Conservation (phyloP, 495 filamentous ascomycete species). For the Podospora tetraspora region DNA sequence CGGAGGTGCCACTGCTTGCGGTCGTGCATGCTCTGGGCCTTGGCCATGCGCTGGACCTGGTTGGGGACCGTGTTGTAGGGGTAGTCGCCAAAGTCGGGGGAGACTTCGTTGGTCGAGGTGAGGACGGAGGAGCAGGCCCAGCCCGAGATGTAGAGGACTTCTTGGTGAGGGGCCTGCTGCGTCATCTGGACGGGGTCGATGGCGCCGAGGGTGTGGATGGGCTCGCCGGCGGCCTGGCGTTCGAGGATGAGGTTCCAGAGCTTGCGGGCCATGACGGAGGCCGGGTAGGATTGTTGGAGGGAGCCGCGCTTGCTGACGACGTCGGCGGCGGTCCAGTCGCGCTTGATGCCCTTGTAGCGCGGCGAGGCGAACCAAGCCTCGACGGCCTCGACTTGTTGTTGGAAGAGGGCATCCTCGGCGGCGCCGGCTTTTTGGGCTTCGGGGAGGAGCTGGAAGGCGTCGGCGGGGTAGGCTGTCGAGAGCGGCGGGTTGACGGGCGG, state of each 20-base stretch:
- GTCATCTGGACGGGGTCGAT: constrained; percentile 99
- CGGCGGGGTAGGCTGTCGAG: constrained; percentile 56
- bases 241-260: constrained; percentile 83
- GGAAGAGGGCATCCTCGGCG: constrained; percentile 76
- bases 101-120: constrained; percentile 93
- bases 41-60: constrained; percentile 91
- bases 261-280: constrained; percentile 88
- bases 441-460: constrained; percentile 75
- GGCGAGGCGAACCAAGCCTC: constrained; percentile 81
- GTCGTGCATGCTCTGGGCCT: constrained; percentile 94
- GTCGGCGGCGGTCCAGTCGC: constrained; percentile 84
- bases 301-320: constrained; percentile 89
- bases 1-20: constrained; percentile 87
- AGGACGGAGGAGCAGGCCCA: constrained; percentile 95
- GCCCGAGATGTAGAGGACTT: constrained; percentile 90
- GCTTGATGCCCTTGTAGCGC: constrained; percentile 81
- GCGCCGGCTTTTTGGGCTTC: constrained; percentile 64
- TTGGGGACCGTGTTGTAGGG: constrained; percentile 98
- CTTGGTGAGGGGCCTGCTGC: constrained; percentile 92
- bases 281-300: constrained; percentile 80
- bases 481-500: constrained; percentile 33
- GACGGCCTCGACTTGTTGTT: constrained; percentile 73
- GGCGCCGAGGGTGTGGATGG: constrained; percentile 94
- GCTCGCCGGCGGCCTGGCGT: constrained; percentile 66
- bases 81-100: constrained; percentile 95